These are phyloP conservation scores for Isatis lusitanica DNA, from an alignment of 441 rosid genomes.

Conservation along the genomic window DNA sequence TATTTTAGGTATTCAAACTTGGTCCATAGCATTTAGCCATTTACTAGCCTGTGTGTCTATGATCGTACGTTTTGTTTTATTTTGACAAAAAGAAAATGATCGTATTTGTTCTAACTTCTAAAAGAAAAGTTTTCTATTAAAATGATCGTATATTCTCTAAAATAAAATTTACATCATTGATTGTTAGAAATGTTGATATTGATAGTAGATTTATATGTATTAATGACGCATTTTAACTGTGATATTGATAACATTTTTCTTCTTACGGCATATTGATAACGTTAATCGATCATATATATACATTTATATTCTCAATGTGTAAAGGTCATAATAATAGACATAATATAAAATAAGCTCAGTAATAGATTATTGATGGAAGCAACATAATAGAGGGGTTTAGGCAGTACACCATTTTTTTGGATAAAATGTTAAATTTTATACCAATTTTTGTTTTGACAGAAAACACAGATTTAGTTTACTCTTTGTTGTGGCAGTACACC, in stretches of 20 bases:
- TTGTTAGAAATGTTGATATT: not conserved
- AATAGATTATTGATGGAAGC: too few species aligned
- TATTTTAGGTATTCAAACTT: conserved; percentile 8
- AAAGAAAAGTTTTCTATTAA: not conserved
- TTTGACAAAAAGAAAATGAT: too few species aligned
- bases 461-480: too few species aligned
- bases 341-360: too few species aligned
- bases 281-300: not conserved
- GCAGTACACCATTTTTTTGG: too few species aligned
- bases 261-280: not conserved
- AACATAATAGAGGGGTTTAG: too few species aligned
- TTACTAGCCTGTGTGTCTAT: not conserved
- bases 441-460: too few species aligned
- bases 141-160: not conserved
- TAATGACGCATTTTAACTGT: not conserved
- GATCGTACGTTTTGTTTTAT: not conserved
- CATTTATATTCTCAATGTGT: too few species aligned
- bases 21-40: conserved; percentile 11
- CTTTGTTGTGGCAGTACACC: too few species aligned
- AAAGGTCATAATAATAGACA: not conserved
- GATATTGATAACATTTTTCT: not conserved
- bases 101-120: too few species aligned
- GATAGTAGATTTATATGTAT: not conserved
- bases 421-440: too few species aligned
- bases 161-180: not conserved